A percentile compares a stretch with the other conserved stretches of the same genome.
These are phyloP conservation scores for Orbilia javanica DNA, from an alignment of 2,329 filamentous ascomycete species.

Conservation along the genomic window DNA sequence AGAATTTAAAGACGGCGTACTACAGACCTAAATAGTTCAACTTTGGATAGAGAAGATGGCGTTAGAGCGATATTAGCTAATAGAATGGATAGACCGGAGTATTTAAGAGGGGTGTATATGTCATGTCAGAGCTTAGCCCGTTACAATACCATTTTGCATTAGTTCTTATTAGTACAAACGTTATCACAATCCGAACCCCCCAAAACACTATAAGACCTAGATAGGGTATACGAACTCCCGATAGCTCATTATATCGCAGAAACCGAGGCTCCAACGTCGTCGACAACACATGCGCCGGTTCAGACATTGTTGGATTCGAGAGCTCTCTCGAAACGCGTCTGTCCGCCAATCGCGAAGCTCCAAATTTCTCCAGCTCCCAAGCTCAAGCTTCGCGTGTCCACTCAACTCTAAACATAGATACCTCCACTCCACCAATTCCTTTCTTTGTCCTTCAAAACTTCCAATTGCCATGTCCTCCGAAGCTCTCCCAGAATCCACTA, in stretches of 20 bases:
- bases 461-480: constrained; percentile 56
- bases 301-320: constrained; percentile 47
- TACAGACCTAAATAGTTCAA: not conserved
- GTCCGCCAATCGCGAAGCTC: constrained; percentile 57
- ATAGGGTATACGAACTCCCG: not conserved
- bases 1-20: constrained; percentile 37
- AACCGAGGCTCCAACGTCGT: not conserved
- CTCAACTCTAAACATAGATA: not conserved
- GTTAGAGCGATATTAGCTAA: constrained; percentile 8
- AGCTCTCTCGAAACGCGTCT: constrained; percentile 46
- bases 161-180: not conserved
- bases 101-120: constrained; percentile 15
- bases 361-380: constrained; percentile 49
- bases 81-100: constrained; percentile 33
- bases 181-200: not conserved
- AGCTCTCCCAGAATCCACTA: constrained; percentile 27
- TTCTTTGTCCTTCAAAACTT: not conserved
- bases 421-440: not conserved
- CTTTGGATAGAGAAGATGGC: constrained; percentile 1
- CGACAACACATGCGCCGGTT: constrained; percentile 50
- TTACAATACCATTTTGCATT: constrained; percentile 25
- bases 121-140: constrained; percentile 15
- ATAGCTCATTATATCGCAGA: not conserved
- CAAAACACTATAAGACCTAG: constrained; percentile 1
- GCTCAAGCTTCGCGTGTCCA: constrained; percentile 33